Evolutionary conservation across 352 stramenopile species (phyloP), one percentile per base, ranked within the genome.

Genomic region (Globisporangium okanoganense): DNA sequence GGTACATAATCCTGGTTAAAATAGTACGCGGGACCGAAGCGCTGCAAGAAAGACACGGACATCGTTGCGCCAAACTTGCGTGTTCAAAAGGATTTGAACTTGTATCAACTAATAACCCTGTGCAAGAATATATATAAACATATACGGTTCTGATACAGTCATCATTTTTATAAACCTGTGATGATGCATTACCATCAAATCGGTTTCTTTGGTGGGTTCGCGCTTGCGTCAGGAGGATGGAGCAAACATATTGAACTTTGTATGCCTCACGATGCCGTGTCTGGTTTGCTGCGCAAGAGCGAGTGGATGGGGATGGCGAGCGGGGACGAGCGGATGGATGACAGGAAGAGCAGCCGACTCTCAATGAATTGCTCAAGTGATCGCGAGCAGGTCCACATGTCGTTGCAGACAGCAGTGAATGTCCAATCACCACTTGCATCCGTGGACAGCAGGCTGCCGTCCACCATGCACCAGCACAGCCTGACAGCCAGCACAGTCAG

Each of bases 11-110:
- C 57, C 67, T 13, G 29, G 40, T 29, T 31, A 22, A 0, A 29
- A 33, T 70, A 74, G 71, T 79, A 67, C 50, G 66, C 71, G 71
- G 66, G 71, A 73, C 31, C 50, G 22, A 5, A 20, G 35, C 31
- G 18, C 22, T 13, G 18, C 24, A 18, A 55, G 35, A 33, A 43
- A 48, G 56, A 47, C 29, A 62, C 22, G 27, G 55, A 51, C 29
- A 61, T 24, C 35, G 51, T 20, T 20, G 20, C 25, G 36, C 53
- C 53, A 9, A 12, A n/a, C 53, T 59, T 59, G 36, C 53, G 53
- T 59, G 53, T 59, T 59, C 36, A 43, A 20, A 12, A 59, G 24
- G 53, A 59, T 59, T 59, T 59, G 53, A 62, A 6, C 56, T 18
- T 48, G 20, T n/a, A 5, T 10, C 5, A 56, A 2, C 18, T 3